A percentile compares a stretch with the other conserved stretches of the same genome.
phyloP scores from a whole-genome alignment of 352 stramenopile genomes.

The Aphanomyces stellatus region DNA sequence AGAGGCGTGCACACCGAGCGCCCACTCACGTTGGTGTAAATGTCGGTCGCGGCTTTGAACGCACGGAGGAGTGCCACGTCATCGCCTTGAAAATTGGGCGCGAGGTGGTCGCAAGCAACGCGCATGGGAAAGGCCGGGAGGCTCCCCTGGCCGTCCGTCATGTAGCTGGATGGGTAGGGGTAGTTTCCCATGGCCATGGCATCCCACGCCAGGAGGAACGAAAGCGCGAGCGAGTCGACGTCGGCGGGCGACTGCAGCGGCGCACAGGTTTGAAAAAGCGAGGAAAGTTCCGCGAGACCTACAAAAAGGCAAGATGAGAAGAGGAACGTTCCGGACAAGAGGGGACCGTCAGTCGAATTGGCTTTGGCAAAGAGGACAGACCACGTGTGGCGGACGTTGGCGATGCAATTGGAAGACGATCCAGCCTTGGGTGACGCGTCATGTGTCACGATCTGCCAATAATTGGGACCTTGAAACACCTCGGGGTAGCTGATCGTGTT shows the following conservation, averaged over 20 bases:
- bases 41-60: conserved; percentile 1
- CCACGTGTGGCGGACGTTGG: conserved; percentile 78
- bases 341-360: conserved; percentile 44
- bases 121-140: conserved; percentile 90
- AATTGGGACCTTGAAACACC: conserved; percentile 56
- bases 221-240: conserved; percentile 56
- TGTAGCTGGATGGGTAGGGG: conserved; percentile 91
- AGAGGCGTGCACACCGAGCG: conserved; percentile 64
- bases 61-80: neutral
- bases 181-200: conserved; percentile 94
- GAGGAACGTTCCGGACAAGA: too few species aligned
- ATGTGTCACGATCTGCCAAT: conserved; percentile 74
- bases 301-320: too few species aligned
- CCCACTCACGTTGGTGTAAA: conserved; percentile 67
- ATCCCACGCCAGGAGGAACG: conserved; percentile 82
- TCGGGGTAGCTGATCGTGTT: conserved; percentile 60
- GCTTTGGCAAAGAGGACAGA: conserved; percentile 60
- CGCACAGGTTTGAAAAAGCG: conserved; percentile 59
- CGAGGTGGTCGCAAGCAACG: conserved; percentile 74
- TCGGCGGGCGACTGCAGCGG: conserved; percentile 38
- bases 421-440: conserved; percentile 64
- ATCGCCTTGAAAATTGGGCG: conserved; percentile 1
- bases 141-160: conserved; percentile 58
- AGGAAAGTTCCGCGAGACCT: conserved; percentile 32
- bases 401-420: conserved; percentile 62